Conservation (phyloP, 768 basidiomycete species). For the Rhizopogon roseolus region DNA sequence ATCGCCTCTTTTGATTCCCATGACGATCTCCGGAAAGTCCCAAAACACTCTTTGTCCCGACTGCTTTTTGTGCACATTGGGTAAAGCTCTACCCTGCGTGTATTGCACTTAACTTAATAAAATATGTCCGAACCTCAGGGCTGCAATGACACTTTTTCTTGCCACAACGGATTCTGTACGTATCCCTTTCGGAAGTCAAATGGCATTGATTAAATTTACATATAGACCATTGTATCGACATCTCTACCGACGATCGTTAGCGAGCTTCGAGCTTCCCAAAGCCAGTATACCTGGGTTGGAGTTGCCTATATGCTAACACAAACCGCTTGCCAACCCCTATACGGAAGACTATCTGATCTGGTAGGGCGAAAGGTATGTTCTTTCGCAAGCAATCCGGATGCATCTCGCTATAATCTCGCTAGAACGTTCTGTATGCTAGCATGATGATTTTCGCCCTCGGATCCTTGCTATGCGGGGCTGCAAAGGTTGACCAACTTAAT, state of each 20-base stretch:
- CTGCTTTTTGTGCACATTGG: constrained; percentile 67
- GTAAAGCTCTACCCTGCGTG: constrained; percentile 29
- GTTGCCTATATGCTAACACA: constrained; percentile 84
- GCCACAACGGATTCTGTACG: constrained; percentile 83
- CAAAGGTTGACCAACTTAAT: constrained; percentile 43
- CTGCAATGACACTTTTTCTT: constrained; percentile 76
- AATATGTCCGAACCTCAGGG: constrained; percentile 35
- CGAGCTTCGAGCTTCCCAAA: constrained; percentile 60
- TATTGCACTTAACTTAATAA: constrained; percentile 9
- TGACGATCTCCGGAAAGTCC: constrained; percentile 10
- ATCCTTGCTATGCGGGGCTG: constrained; percentile 74
- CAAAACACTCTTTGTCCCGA: constrained; percentile 44
- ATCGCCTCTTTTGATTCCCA: constrained; percentile 18
- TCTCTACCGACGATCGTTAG: constrained; percentile 76
- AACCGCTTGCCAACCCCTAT: constrained; percentile 80
- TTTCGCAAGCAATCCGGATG: constrained; percentile 4
- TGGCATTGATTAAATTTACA: constrained; percentile 4
- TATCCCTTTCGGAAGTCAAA: constrained; percentile 6
- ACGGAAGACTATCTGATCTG: constrained; percentile 76
- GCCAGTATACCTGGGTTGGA: constrained; percentile 83
- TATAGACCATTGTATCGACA: constrained; percentile 72
- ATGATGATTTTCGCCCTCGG: constrained; percentile 73
- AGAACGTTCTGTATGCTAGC: constrained; percentile 70
- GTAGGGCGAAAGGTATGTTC: constrained; percentile 67
- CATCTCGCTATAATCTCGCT: constrained; percentile 1